Evolutionary conservation across 352 stramenopile genomes (phyloP).

Genomic region (Globisporangium cystogenes): DNA sequence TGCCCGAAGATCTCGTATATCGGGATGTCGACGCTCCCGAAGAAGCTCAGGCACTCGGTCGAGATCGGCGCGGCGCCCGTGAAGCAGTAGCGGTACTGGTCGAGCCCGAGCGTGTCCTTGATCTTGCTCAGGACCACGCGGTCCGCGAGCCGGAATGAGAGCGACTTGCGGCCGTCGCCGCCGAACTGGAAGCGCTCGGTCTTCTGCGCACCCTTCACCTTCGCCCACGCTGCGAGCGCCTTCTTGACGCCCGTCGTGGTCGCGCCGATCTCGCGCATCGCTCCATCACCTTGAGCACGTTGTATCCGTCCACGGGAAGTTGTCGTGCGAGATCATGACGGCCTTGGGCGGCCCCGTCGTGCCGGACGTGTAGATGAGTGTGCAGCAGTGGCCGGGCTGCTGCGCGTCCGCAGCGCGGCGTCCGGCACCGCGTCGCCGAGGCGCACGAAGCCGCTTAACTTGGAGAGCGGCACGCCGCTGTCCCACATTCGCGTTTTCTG

Average conservation of each 20-base stretch:
- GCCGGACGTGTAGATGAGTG: conserved; percentile 91
- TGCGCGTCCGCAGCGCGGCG: conserved; percentile 23
- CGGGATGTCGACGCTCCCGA: conserved; percentile 91
- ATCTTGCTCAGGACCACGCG: conserved; percentile 79
- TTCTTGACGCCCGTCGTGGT: conserved; percentile 80
- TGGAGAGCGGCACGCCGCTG: conserved; percentile 45
- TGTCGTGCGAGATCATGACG: conserved; percentile 77
- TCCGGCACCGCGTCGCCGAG: conserved; percentile 33
- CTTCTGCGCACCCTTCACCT: conserved; percentile 55
- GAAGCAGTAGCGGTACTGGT: conserved; percentile 80
- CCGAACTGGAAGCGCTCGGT: conserved; percentile 65
- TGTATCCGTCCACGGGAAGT: conserved; percentile 63
- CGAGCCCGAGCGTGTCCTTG: conserved; percentile 68
- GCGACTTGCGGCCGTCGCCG: conserved; percentile 34
- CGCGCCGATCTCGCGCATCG: conserved; percentile 51
- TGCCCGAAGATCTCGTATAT: conserved; percentile 91
- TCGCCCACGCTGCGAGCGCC: conserved; percentile 79
- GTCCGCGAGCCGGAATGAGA: conserved; percentile 81
- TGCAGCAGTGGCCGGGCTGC: conserved; percentile 59
- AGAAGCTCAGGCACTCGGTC: conserved; percentile 72
- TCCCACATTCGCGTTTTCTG: too few relatives aligned
- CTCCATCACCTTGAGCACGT: conserved; percentile 76
- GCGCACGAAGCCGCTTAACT: conserved; percentile 52
- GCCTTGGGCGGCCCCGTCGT: conserved; percentile 61
- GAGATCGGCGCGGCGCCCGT: conserved; percentile 73